Percentiles rank a stretch among this genome's conserved stretches.
phyloP scores from a whole-genome alignment of 2,329 filamentous ascomycete genomes.

The Calonectria pseudoreteaudii region DNA sequence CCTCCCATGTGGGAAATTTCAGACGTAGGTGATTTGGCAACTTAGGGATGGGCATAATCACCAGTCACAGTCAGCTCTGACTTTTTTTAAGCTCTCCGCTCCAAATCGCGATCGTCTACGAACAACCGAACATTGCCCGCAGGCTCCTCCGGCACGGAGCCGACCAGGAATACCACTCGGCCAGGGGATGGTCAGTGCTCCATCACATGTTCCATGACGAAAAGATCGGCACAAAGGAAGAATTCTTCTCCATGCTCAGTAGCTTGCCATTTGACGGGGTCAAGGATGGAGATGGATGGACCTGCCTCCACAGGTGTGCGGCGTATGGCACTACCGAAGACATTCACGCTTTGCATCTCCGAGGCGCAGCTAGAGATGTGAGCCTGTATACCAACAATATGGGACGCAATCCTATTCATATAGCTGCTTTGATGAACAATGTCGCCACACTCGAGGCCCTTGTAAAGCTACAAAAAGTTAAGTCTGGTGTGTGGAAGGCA shows the following conservation, averaged over 20 bases:
- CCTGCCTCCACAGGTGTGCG: neutral
- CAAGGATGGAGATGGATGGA: neutral
- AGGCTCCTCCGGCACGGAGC: no score
- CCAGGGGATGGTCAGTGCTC: no score
- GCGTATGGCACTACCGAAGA: neutral
- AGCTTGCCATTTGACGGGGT: neutral
- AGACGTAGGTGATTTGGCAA: no score
- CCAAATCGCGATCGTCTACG: no score
- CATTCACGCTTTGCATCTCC: neutral
- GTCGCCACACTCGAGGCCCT: neutral
- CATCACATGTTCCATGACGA: no score
- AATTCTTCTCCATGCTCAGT: neutral
- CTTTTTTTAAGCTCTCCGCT: no score
- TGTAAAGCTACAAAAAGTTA: neutral
- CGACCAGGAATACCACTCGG: no score
- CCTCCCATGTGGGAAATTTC: no score
- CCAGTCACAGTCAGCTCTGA: no score
- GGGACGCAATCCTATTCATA: neutral
- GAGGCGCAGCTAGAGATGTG: neutral
- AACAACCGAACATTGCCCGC: no score
- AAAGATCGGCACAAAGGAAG: no score
- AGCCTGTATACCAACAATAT: neutral
- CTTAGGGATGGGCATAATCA: no score
- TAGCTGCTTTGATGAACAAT: neutral
- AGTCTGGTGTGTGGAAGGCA: neutral